Evolutionary conservation across 2,329 filamentous ascomycete species (phyloP).

Genomic region (Penicillium brevicompactum): DNA sequence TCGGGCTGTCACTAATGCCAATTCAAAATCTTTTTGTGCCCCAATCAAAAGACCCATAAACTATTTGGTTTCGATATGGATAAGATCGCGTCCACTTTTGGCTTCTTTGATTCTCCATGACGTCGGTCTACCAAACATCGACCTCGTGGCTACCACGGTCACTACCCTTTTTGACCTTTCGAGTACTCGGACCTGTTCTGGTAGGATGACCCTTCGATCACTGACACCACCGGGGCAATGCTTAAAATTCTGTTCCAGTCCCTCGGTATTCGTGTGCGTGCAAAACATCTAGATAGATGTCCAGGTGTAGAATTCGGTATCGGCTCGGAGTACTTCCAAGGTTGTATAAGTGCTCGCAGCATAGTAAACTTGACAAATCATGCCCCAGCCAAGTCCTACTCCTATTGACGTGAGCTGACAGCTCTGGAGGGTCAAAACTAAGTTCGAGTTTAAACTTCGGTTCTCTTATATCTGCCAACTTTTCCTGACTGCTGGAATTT

Average conservation of each 20-base stretch:
- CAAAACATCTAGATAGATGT: not conserved
- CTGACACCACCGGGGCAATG: too few species aligned
- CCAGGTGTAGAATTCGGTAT: not conserved
- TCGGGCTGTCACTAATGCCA: not conserved
- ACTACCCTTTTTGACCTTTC: not conserved
- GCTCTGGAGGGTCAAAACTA: constrained; percentile 1
- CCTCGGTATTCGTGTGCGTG: too few species aligned
- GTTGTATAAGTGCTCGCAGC: not conserved
- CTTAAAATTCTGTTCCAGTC: too few species aligned
- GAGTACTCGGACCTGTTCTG: not conserved
- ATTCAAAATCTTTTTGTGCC: not conserved
- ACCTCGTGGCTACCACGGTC: not conserved
- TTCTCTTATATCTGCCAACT: not conserved
- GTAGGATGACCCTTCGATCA: not conserved
- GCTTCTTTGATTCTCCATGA: constrained; percentile 13
- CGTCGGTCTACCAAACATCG: constrained; percentile 4
- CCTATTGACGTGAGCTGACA: not conserved
- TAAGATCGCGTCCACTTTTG: constrained; percentile 12
- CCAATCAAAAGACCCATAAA: constrained; percentile 15
- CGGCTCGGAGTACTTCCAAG: too few species aligned
- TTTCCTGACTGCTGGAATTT: not conserved
- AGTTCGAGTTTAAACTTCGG: constrained; percentile 1
- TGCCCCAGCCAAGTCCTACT: not conserved
- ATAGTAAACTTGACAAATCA: not conserved
- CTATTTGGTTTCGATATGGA: constrained; percentile 6